Base-by-base conservation (phyloP, 495 filamentous ascomycete species). In the Thermochaetoides thermophila region DNA sequence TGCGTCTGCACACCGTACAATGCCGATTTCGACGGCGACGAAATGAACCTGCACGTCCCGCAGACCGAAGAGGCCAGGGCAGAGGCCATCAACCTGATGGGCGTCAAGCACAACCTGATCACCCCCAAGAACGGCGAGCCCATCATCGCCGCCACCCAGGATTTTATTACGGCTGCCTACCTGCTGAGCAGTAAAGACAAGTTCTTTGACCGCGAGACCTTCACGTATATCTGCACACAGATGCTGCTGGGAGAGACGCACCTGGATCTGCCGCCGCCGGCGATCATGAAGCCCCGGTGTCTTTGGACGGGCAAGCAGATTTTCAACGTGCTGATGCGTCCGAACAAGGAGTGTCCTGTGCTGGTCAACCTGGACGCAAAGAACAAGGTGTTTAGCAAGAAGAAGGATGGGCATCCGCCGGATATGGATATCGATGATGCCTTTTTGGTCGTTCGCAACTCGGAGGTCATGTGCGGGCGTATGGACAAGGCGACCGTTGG, bases 41-140 rank as follows among this genome's bases (percentile, higher is more conserved):
- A 99, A 59, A 99, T 99, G 89, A 99, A 99, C 51, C 72, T 99
- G 56, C 89, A 99, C 66, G 91, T 99, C 26, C 91, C 89, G 6
- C 89, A 99, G 53, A 81, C 80, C 12, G 87, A 99, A 46, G 91
- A 99, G 57, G 83, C 89, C 15, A 75, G 89, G 8, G 87, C 89
- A 7, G 89, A 97, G 50, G 89, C 89, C 0, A 89, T 92, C 55
- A 81, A 85, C 49, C 58, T 97, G 26, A 97, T 97, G 91, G 91
- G 91, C 29, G 89, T 97, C 2, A 93, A 95, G 57, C 74, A 96
- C 60, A 97, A 97, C 50, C 56, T 97, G 29, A 78, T 75, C 9
- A 97, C 89, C 0, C 89, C 89, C 0, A 93, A 94, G 53, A 96
- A 96, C 59, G 89, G 89, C 54, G 86, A 94, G 49, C 89, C 89